phyloP scores from a whole-genome alignment of 805 yeast species.

The Saccharomycopsis sp. region DNA sequence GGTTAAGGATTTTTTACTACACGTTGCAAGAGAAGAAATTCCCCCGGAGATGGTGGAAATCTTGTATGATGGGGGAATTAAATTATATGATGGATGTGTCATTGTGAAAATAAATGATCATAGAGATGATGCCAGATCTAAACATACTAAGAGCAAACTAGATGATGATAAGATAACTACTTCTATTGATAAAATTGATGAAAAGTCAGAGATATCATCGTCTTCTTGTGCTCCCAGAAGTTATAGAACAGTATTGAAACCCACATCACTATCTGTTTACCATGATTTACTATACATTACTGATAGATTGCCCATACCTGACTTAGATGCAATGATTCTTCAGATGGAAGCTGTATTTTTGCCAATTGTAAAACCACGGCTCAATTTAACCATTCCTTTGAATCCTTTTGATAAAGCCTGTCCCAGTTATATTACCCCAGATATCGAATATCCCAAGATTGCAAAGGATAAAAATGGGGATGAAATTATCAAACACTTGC shows the following conservation, averaged over 20 bases:
- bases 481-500: constrained; percentile 27
- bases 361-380: constrained; percentile 64
- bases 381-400: constrained; percentile 63
- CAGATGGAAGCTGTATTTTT: constrained; percentile 85
- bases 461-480: constrained; percentile 22
- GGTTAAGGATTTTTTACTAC: constrained; percentile 68
- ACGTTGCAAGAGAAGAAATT: constrained; percentile 70
- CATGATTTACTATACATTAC: constrained; percentile 80
- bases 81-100: constrained; percentile 82
- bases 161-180: neutral
- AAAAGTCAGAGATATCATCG: too few relatives aligned
- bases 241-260: constrained; percentile 67
- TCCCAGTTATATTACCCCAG: constrained; percentile 39
- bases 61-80: constrained; percentile 74
- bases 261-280: constrained; percentile 71
- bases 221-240: constrained; percentile 52
- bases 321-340: constrained; percentile 65
- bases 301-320: constrained; percentile 53
- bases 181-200: neutral
- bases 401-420: constrained; percentile 45
- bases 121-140: constrained; percentile 26
- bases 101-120: constrained; percentile 85
- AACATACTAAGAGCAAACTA: neutral
- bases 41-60: constrained; percentile 88
- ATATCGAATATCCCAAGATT: constrained; percentile 30